Base-by-base conservation (phyloP, 164 flowering plant species). In the Berberis thunbergii region DNA sequence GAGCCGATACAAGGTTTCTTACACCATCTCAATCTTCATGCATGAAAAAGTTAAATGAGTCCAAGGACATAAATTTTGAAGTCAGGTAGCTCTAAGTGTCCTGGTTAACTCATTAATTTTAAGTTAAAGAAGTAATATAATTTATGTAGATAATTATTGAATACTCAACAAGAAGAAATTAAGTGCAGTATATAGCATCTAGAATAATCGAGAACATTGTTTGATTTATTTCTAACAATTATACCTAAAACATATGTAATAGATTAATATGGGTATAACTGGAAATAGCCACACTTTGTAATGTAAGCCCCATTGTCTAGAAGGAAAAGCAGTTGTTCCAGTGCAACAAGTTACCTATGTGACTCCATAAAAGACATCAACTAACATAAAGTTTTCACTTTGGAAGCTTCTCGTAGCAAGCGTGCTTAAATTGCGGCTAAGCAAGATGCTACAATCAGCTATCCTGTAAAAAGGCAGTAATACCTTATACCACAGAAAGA, bases 241-340 rank as follows among this genome's bases (percentile, higher is more conserved):
- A 26, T 26, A 26, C 26, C 26, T 26, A 26, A 54, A 1, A 26
- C 53, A 41, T 4, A 11, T 48, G 4, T 44, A 40, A 11, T 55
- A 2, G 46, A 9, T 26, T 26, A 26, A 26, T 26, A 26, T 26
- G 26, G 26, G 26, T 26, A 41, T 49, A 62, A n/a, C 10, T 52
- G 41, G 44, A 64, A 50, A 2, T 6, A 56, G 48, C n/a, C 39
- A 5, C 49, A 8, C 50, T 42, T 52, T 26, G 57, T n/a, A 68
- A 72, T 49, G 58, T 56, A 73, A 62, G 59, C 55, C 88, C 98
- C 98, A 88, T 57, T 96, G 78, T 74, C 64, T 86, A 45, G 98
- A 90, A 62, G 98, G 98, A 70, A 94, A 94, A 41, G 98, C 97
- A 8, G 98, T 94, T 49, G 98, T 94, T 63, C 98, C 98, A 1